Conservation (phyloP, 2,329 filamentous ascomycete genomes). For the Exophiala lecanii-corni region DNA sequence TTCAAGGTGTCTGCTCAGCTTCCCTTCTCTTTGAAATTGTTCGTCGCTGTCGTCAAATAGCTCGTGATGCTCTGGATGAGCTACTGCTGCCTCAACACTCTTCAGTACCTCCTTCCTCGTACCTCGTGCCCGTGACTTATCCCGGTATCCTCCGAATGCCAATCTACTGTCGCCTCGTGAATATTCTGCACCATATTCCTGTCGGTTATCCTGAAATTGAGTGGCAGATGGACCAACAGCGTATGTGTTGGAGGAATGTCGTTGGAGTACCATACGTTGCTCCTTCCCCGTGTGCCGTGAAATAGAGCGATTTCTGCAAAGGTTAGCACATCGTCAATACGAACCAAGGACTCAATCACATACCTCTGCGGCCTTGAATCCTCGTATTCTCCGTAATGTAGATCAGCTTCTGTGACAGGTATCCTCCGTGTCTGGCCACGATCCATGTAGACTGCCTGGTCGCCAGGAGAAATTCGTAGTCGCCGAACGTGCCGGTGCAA, state of each 20-base stretch:
- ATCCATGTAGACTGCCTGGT: neutral
- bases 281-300: no score
- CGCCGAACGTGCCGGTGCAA: neutral
- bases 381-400: no score
- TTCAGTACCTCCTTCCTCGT: neutral
- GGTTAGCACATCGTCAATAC: no score
- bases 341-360: no score
- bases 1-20: neutral
- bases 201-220: neutral
- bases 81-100: no score
- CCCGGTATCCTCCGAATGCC: neutral
- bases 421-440: neutral
- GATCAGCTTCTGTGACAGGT: no score
- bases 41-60: neutral
- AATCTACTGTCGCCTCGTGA: neutral
- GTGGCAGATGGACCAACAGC: no score
- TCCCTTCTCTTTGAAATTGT: neutral
- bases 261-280: no score
- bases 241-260: no score
- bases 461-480: neutral
- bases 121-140: neutral
- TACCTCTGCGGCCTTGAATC: no score
- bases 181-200: neutral
- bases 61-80: neutral
- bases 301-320: no score